These are phyloP conservation scores for Nemophila menziesii DNA, from an alignment of 257 asterid species.

Conservation along the genomic window DNA sequence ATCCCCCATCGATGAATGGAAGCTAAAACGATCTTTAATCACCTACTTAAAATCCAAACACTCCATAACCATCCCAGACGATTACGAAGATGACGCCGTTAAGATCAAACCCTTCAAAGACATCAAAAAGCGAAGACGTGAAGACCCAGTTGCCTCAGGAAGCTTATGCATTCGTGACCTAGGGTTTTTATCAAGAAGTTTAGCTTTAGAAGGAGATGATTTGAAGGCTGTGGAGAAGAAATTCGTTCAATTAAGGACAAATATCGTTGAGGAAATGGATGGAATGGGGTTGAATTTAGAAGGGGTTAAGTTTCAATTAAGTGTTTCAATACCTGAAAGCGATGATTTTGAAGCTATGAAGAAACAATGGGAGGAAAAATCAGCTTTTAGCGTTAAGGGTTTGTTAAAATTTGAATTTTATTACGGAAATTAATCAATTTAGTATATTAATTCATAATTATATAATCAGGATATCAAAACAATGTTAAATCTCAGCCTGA, in stretches of 20 bases:
- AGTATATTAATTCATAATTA: neutral
- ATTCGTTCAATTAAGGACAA: slow-evolving; percentile 62
- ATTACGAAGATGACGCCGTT: slow-evolving; percentile 54
- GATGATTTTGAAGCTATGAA: slow-evolving; percentile 67
- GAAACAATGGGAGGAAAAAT: slow-evolving; percentile 81
- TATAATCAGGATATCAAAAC: slow-evolving; percentile 45
- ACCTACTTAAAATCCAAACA: slow-evolving; percentile 51
- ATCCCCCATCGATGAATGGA: slow-evolving; percentile 77
- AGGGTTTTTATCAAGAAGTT: slow-evolving; percentile 41
- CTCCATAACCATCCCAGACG: slow-evolving; percentile 40
- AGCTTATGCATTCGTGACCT: slow-evolving; percentile 51
- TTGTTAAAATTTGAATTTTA: slow-evolving; percentile 7
- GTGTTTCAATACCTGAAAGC: slow-evolving; percentile 37
- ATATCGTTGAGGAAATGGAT: slow-evolving; percentile 52
- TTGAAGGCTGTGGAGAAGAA: slow-evolving; percentile 40
- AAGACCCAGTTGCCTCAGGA: slow-evolving; percentile 85
- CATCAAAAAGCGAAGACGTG: slow-evolving; percentile 81
- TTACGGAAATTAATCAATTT: neutral
- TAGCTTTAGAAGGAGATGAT: slow-evolving; percentile 13
- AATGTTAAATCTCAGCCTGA: slow-evolving; percentile 62
- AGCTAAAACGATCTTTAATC: slow-evolving; percentile 65
- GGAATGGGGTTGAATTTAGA: slow-evolving; percentile 87
- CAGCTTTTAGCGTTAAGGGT: slow-evolving; percentile 76
- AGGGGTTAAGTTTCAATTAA: slow-evolving; percentile 59
- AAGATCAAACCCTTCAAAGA: slow-evolving; percentile 47